Base-by-base conservation (phyloP, 306 rosid genomes). In the Cicer arietinum region DNA sequence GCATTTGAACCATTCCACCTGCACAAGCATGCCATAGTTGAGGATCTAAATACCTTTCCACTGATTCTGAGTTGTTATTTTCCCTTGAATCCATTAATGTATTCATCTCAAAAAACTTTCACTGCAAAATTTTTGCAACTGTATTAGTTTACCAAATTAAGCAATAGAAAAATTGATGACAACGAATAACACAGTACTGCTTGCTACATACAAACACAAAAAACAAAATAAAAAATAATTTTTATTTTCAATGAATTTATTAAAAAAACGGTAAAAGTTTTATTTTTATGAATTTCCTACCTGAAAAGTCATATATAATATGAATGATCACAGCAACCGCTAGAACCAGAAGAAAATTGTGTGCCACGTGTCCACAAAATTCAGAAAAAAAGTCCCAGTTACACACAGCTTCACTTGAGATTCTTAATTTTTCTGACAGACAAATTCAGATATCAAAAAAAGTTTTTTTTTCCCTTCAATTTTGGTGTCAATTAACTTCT, bases 1-100 rank as follows among this genome's bases (percentile, higher is more conserved):
- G 99, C 97, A 95, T 90, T 82, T 95, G 97, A 46, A 90, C 93
- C 97, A 95, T 95, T 3, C 94, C 97, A 67, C 99, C 98, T 5
- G 99, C 98, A 69, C 99, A 95, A 30, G 98, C 99, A 79, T 95
- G 98, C 98, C 99, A 95, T 53, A 95, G 82, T 60, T 89, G 93
- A 80, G 96, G 90, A 79, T 92, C 97, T 79, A 95, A 83, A 66
- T 89, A 88, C 80, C 80, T 91, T 5, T 89, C 97, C 57, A 74
- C 88, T 71, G 86, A 95, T 77, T 89, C 86, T 67, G 79, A 14
- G 13, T 12, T 48, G 6, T 50, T 50, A 14, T 91, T 89, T 77
- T 92, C 96, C 45, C 88, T 92, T 18, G 97, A 75, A 43, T 94
- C 97, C 92, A 94, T 85, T 75, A 94, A 92, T 14, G 93, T 84